phyloP scores from a whole-genome alignment of 371 early-diverging fungal genomes.

The Synchytrium microbalum region DNA sequence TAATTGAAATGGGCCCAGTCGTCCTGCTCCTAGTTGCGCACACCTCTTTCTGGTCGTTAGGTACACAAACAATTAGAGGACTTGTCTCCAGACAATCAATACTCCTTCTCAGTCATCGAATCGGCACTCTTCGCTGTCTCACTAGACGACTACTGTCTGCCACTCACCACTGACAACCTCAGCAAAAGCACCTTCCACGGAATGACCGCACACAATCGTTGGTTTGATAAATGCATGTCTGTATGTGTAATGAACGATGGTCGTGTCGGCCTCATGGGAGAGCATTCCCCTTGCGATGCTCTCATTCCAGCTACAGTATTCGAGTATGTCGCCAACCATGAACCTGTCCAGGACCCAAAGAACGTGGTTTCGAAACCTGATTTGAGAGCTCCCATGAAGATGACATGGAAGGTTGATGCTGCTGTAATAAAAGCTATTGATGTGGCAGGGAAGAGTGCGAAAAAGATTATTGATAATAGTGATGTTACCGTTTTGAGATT shows the following conservation, averaged over 20 bases:
- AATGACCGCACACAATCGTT: conserved; percentile 82
- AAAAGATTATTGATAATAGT: conserved; percentile 46
- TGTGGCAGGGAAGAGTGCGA: conserved; percentile 46
- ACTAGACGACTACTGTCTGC: conserved; percentile 71
- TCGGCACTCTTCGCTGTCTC: conserved; percentile 76
- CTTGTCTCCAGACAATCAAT: conserved; percentile 74
- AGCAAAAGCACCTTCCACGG: conserved; percentile 77
- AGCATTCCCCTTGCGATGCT: conserved; percentile 96
- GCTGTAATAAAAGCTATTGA: conserved; percentile 23
- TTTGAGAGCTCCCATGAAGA: not conserved
- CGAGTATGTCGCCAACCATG: conserved; percentile 52
- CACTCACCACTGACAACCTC: conserved; percentile 76
- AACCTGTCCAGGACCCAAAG: conserved; percentile 27
- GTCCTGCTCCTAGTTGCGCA: too few species aligned
- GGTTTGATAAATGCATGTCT: conserved; percentile 43
- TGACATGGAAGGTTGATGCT: conserved; percentile 13
- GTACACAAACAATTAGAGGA: conserved; percentile 50
- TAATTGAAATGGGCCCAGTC: too few species aligned
- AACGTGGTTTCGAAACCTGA: conserved; percentile 22
- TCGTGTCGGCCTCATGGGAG: conserved; percentile 89
- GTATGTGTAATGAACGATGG: conserved; percentile 94
- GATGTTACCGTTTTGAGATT: conserved; percentile 62
- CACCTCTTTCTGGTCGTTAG: not conserved
- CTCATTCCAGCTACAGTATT: conserved; percentile 76
- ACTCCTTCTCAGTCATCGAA: conserved; percentile 67